phyloP scores from a whole-genome alignment of 257 asterid species.

The Linaria vulgaris region DNA sequence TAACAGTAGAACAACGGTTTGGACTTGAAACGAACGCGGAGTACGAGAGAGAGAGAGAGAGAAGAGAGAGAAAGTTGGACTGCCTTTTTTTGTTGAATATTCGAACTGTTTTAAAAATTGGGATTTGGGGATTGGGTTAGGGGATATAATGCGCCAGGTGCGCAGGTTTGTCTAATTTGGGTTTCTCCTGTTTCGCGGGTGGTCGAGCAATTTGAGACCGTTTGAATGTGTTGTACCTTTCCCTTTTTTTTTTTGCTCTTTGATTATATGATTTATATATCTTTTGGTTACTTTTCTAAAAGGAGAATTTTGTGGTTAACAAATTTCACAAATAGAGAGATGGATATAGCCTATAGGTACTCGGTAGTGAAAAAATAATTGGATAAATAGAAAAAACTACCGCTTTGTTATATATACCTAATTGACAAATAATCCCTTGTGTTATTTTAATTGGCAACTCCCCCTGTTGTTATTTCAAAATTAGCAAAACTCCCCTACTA shows the following conservation, averaged over 20 bases:
- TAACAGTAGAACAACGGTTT: not conserved
- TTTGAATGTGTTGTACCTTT: slow-evolving; percentile 17
- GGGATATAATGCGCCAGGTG: slow-evolving; percentile 37
- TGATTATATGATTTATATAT: too few species aligned
- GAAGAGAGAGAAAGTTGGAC: slow-evolving; percentile 32
- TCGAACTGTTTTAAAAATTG: slow-evolving; percentile 4
- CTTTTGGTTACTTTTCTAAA: not conserved
- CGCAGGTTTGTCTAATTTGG: slow-evolving; percentile 21
- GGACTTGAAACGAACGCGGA: slow-evolving; percentile 20
- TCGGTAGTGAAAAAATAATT: too few species aligned
- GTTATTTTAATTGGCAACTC: too few species aligned
- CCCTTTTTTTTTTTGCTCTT: not conserved
- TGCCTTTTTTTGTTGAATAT: slow-evolving; percentile 20
- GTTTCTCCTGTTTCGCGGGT: not conserved
- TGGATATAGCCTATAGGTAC: too few species aligned
- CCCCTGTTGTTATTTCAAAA: too few species aligned
- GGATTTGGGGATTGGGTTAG: too few species aligned
- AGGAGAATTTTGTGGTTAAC: not conserved
- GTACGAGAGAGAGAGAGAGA: slow-evolving; percentile 9
- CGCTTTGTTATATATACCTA: too few species aligned
- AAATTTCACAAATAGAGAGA: not conserved
- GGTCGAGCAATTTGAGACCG: too few species aligned
- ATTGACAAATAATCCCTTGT: too few species aligned
- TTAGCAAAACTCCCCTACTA: too few species aligned
- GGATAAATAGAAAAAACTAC: too few species aligned